phyloP scores from a whole-genome alignment of 2,329 filamentous ascomycete genomes.

The Penicillium thymicola region DNA sequence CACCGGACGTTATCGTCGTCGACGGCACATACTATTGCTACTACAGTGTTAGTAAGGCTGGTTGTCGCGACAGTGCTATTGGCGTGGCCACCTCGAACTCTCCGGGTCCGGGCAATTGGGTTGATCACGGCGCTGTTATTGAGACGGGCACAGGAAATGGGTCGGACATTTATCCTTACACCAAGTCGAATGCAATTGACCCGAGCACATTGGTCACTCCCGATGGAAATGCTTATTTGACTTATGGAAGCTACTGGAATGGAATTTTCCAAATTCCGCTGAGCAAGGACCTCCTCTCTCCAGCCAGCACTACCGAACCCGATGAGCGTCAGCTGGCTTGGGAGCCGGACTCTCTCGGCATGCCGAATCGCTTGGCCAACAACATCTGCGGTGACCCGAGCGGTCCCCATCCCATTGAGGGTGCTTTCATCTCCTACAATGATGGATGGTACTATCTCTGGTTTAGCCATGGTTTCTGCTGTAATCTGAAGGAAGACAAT shows the following conservation, averaged over 20 bases:
- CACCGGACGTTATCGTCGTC: conserved; percentile 59
- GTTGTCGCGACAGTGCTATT: conserved; percentile 60
- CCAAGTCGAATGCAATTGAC: conserved; percentile 60
- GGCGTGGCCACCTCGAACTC: conserved; percentile 53
- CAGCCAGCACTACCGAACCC: conserved; percentile 18
- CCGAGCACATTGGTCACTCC: conserved; percentile 48
- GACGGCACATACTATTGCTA: conserved; percentile 61
- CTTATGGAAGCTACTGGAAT: conserved; percentile 67
- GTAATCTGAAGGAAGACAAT: conserved; percentile 25
- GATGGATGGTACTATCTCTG: conserved; percentile 35
- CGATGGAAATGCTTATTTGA: conserved; percentile 46
- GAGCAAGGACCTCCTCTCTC: conserved; percentile 24
- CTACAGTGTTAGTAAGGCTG: conserved; percentile 62
- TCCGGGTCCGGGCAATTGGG: conserved; percentile 34
- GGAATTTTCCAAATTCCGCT: conserved; percentile 62
- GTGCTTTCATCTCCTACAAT: conserved; percentile 30
- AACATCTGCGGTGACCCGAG: conserved; percentile 29
- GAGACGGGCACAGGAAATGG: conserved; percentile 33
- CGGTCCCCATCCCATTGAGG: conserved; percentile 34
- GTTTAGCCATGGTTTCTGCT: conserved; percentile 36
- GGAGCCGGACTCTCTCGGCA: conserved; percentile 22
- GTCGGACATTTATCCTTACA: conserved; percentile 31
- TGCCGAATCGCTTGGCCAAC: conserved; percentile 21
- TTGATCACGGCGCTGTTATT: conserved; percentile 36
- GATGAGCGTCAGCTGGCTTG: conserved; percentile 31